Evolutionary conservation across 192 early-diverging fungal genomes (phyloP).

Genomic region (Entophlyctis helioformis): DNA sequence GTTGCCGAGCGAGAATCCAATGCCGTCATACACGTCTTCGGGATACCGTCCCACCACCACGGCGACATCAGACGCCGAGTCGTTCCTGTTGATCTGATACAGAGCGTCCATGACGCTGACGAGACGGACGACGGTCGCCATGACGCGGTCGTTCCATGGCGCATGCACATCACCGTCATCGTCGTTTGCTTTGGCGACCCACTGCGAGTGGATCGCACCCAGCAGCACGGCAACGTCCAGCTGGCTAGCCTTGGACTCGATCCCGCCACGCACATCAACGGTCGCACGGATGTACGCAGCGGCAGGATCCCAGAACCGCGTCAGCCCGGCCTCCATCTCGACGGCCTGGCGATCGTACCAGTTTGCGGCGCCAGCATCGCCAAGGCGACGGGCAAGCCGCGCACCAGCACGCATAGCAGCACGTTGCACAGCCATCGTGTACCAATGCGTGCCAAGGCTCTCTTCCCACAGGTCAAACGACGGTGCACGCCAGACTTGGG

Average conservation of each 20-base stretch:
- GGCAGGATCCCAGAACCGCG: conserved; percentile 28
- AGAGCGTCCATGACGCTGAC: conserved; percentile 12
- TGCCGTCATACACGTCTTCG: conserved; percentile 70
- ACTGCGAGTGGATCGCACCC: conserved; percentile 25
- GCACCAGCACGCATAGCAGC: conserved; percentile 45
- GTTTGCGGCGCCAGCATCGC: conserved; percentile 18
- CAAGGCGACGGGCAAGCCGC: conserved; percentile 22
- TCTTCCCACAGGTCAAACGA: conserved; percentile 71
- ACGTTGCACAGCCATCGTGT: conserved; percentile 52
- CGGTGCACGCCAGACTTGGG: conserved; percentile 25
- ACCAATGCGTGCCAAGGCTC: conserved; percentile 47
- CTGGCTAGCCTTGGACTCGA: conserved; percentile 33
- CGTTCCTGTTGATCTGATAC: conserved; percentile 50
- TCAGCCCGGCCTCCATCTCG: conserved; percentile 16
- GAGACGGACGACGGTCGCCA: conserved; percentile 1
- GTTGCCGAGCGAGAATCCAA: conserved; percentile 35
- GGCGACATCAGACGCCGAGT: too few relatives aligned
- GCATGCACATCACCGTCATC: not conserved
- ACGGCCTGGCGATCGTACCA: conserved; percentile 23
- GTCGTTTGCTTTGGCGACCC: too few relatives aligned
- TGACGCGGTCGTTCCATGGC: conserved; percentile 2
- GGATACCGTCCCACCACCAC: conserved; percentile 58
- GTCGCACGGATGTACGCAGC: conserved; percentile 10
- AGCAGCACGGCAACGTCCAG: conserved; percentile 53
- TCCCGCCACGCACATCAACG: too few relatives aligned